phyloP scores from a whole-genome alignment of 2,329 filamentous ascomycete genomes.

The Sclerotinia minor region DNA sequence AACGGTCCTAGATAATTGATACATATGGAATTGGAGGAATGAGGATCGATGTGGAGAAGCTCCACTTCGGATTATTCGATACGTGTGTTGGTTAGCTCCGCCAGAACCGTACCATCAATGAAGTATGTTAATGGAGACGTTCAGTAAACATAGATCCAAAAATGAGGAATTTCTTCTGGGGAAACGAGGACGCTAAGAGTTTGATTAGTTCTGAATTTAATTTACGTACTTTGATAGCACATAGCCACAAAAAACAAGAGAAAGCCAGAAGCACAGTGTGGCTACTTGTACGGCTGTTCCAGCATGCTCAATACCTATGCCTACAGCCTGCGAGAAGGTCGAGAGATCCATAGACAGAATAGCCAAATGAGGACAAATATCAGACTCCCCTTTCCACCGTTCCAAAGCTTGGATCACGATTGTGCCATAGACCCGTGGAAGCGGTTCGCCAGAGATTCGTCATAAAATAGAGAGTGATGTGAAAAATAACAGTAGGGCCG shows the following conservation, averaged over 20 bases:
- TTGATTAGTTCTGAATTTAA: too few relatives aligned
- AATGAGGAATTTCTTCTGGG: constrained; percentile 56
- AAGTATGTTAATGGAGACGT: constrained; percentile 79
- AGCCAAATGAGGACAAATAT: too few relatives aligned
- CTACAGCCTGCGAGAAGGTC: too few relatives aligned
- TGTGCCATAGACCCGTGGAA: constrained; percentile 46
- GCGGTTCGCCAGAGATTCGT: constrained; percentile 39
- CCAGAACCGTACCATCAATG: constrained; percentile 67
- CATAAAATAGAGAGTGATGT: constrained; percentile 60
- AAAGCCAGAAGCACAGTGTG: constrained; percentile 70
- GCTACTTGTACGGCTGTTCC: constrained; percentile 74
- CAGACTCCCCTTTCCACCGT: too few relatives aligned
- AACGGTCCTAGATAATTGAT: constrained; percentile 55
- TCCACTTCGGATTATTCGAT: constrained; percentile 70
- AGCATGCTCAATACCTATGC: constrained; percentile 43
- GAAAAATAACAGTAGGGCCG: constrained; percentile 50
- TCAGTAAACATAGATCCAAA: constrained; percentile 83
- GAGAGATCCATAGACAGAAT: too few relatives aligned
- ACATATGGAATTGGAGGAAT: constrained; percentile 53
- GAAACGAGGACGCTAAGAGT: too few relatives aligned
- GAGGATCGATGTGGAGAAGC: constrained; percentile 61
- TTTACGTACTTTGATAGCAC: too few relatives aligned
- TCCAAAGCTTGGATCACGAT: constrained; percentile 51
- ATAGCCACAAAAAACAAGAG: constrained; percentile 64
- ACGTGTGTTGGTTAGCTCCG: constrained; percentile 63